Evolutionary conservation across 139 green algal genomes (phyloP), one percentile per base, ranked within the genome.

Genomic region (Gonium pectorale): DNA sequence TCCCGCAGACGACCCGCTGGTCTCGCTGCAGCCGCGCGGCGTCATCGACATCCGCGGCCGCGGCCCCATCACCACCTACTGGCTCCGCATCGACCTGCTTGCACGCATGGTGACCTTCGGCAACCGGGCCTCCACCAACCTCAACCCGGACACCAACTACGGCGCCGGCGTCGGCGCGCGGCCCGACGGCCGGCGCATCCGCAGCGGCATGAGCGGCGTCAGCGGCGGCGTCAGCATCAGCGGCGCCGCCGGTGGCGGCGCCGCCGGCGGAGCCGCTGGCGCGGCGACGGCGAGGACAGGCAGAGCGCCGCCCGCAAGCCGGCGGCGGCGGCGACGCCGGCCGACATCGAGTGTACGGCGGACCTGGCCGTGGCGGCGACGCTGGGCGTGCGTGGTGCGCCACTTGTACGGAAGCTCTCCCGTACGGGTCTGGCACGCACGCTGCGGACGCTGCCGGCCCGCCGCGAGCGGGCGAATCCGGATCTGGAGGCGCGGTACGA

Each of bases 1-100:
- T n/a, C 54, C 54, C 54, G 6, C 54, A 63, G 54, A 63, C 54
- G 54, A 63, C 54, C 54, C 54, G 54, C 54, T 63, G 54, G 21
- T 63, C 21, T 9, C n/a, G 46, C 41, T 82, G 21, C 74, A 82
- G 15, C 74, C 74, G 15, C 74, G 74, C 74, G 74, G 74, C 41
- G 52, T 82, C 40, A 82, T 82, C 74, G 74, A 82, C 74, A 71
- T 82, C 38, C 44, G 46, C 11, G 74, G 74, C 59, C 74, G 74
- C 60, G 59, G 74, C 40, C 59, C 74, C 74, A 82, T 82, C 40
- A 70, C 59, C 59, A 82, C 74, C 56, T 82, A 17, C 74, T 82
- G 74, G 74, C 74, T 72, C 13, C 74, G 59, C 0, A 40, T 82
- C 15, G 59, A 82, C 74, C 59, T 82, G 17, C 41, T 82, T 4